phyloP scores from a whole-genome alignment of 176 grass and related monocot species.

The Stipa capillata region DNA sequence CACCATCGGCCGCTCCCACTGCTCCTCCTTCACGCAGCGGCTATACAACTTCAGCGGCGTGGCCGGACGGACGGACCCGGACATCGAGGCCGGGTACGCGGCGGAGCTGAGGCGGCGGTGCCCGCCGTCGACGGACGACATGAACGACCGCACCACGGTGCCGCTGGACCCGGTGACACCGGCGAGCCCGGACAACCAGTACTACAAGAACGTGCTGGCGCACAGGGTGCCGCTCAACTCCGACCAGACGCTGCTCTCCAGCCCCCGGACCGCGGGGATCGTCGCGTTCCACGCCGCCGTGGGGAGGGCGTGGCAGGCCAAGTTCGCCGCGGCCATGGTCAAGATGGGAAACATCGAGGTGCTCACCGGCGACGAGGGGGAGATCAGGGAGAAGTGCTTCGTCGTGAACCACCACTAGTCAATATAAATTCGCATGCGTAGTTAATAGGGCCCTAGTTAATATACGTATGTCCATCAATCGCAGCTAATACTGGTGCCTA shows the following conservation, averaged over 20 bases:
- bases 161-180: constrained; percentile 14
- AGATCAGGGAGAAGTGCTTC: constrained; percentile 35
- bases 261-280: background rate
- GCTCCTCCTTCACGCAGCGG: constrained; percentile 20
- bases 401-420: constrained; percentile 8
- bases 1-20: constrained; percentile 45
- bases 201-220: constrained; percentile 32
- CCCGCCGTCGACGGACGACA: constrained; percentile 2
- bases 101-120: constrained; percentile 24
- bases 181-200: constrained; percentile 30
- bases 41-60: constrained; percentile 27
- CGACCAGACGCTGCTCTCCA: constrained; percentile 39
- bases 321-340: constrained; percentile 31
- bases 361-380: constrained; percentile 26
- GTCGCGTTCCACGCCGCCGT: constrained; percentile 10
- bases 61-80: constrained; percentile 15
- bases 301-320: background rate
- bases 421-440: background rate
- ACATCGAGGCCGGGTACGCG: constrained; percentile 6
- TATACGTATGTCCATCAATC: no score
- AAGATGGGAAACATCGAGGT: constrained; percentile 34
- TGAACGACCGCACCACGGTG: background rate
- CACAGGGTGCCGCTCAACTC: constrained; percentile 32
- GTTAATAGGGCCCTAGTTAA: no score
- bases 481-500: no score